Base-by-base conservation (phyloP, 768 basidiomycete species). In the Phylloporus rhodoxanthus region DNA sequence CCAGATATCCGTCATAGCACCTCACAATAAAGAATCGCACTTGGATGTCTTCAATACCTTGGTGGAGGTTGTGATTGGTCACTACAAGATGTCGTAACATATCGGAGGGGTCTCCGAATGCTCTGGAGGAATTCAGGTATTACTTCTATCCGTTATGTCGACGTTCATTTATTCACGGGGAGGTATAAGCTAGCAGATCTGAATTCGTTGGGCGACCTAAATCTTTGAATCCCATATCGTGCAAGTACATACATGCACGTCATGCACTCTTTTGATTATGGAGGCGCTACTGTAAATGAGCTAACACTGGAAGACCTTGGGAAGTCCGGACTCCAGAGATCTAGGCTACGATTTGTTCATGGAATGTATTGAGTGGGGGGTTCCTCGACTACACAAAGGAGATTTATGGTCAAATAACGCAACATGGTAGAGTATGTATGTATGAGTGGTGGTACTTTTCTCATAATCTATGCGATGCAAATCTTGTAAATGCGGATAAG, bases 1-100 rank as follows among this genome's bases (percentile, higher is more conserved):
- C 45, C 64, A 56, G 20, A 50, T 72, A n/a, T 65, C 70, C 0
- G 39, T 62, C 11, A 42, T 66, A 1, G 70, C 70, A 1, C 48
- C 47, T 8, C 53, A 50, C 15, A 50, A 59, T 13, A 48, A 51
- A 9, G 26, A 39, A 3, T 51, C 62, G 1, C 67, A 68, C 48
- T 43, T 61, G 29, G 57, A 62, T 2, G 57, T 55, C 8, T 58
- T 71, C 2, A 21, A 48, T 2, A 28, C 34, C 3, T 44, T 70
- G 4, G 57, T 60, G 8, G 56, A 61, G 13, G 53, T 55, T 1
- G 59, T 61, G 1, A 54, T 57, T 1, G 49, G 51, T 2, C 60
- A 57, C 13, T 56, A 67, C 40, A 38, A 47, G 3, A 60, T 50
- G 37, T 63, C 8, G 23, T 61, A 13, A 56, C 36, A 69, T 62